Percentiles rank a stretch among this genome's conserved stretches.
These are phyloP conservation scores for Skeletonema costatum DNA, from an alignment of 108 stramenopile species.

Conservation along the genomic window DNA sequence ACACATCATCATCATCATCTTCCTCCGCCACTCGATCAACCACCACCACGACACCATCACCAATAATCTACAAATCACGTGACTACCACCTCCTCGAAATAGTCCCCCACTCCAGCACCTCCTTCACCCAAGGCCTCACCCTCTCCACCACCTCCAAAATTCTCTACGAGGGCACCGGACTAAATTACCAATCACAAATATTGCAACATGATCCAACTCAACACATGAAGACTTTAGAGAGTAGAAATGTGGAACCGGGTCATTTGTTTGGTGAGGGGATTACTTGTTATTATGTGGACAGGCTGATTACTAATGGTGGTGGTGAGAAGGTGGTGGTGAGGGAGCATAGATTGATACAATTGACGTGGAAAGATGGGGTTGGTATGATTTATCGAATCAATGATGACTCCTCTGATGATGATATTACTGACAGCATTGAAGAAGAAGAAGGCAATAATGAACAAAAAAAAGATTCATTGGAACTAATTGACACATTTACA, in stretches of 20 bases:
- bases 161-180: conserved; percentile 67
- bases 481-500: conserved; percentile 26
- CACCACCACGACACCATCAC: neutral
- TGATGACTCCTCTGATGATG: too few species aligned
- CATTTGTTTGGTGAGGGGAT: conserved; percentile 80
- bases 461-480: conserved; percentile 15
- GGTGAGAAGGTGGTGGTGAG: neutral
- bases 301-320: neutral
- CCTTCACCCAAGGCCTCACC: conserved; percentile 75
- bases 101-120: conserved; percentile 54
- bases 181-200: conserved; percentile 57
- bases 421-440: neutral
- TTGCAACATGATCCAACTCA: conserved; percentile 51
- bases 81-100: conserved; percentile 40
- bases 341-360: conserved; percentile 62
- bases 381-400: conserved; percentile 53
- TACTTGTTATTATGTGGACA: conserved; percentile 45
- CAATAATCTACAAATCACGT: neutral
- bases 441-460: neutral
- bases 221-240: conserved; percentile 28
- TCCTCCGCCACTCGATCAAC: neutral
- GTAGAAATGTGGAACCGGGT: conserved; percentile 14
- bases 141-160: conserved; percentile 21
- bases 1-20: neutral
- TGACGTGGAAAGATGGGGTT: conserved; percentile 69